Base-by-base conservation (phyloP, 2,329 filamentous ascomycete species). In the Ophiostoma ulmi region DNA sequence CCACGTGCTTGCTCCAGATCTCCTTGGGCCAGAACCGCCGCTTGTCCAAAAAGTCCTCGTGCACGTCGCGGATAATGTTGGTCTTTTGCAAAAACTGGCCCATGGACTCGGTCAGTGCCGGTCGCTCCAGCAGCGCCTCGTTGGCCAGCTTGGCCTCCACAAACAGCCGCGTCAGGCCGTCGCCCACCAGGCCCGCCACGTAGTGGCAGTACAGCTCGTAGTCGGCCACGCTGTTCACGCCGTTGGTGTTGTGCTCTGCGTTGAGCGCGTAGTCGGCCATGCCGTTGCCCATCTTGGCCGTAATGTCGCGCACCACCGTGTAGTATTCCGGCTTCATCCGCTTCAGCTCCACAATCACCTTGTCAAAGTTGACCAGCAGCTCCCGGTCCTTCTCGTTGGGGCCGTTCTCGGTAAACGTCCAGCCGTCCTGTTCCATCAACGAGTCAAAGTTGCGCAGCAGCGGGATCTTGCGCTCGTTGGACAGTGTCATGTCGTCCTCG, bases 141-240 rank as follows among this genome's bases (percentile, higher is more conserved):
- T 97, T 97, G 72, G 93, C 95, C 71, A 97, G 90, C 73, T 91
- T 87, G 68, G 91, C 90, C 78, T 92, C 89, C 65, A 98, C 93
- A 75, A 99, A 98, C 31, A 99, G 84, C 35, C 91, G 88, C 1
- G 95, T 99, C 73, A 95, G 81, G 63, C 95, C 95, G 80, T 98
- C 94, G 71, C 95, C 95, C 44, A 99, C 95, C n/a, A 99, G 84
- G 39, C 95, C 95, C n/a, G 95, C 95, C 39, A 99, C 95, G 78
- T 98, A 98, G 80, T 97, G 93, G 82, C 95, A 99, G 84, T 99
- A 99, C 70, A 94, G 83, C 82, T 99, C 94, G 80, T 98, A 99
- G 76, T 98, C 94, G 69, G 90, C 86, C 75, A 97, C 82, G 0
- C 91, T 94, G 77, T 93, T 86, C 72, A 98, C 90, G 67, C 93